These are phyloP conservation scores for Solidago caesia DNA, from an alignment of 129 eudicot genomes.

Conservation along the genomic window DNA sequence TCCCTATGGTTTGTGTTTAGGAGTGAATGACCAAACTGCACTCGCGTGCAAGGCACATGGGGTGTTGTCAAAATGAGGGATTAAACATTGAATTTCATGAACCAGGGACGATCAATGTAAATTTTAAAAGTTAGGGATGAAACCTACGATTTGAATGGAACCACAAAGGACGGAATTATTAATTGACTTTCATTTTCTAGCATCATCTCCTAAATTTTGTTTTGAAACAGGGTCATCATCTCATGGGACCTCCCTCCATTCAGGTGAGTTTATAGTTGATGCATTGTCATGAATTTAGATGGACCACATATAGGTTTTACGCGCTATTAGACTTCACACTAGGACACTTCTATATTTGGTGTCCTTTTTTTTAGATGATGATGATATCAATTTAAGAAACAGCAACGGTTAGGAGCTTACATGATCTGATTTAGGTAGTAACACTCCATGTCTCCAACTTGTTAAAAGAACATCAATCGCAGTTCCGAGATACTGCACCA, in stretches of 20 bases:
- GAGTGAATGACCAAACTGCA: too few species aligned
- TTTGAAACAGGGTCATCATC: background rate
- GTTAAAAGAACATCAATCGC: conserved; percentile 14
- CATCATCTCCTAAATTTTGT: conserved; percentile 5
- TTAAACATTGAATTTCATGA: too few species aligned
- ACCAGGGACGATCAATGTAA: too few species aligned
- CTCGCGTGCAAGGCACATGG: too few species aligned
- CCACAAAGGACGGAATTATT: background rate
- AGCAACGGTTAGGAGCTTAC: conserved; percentile 17
- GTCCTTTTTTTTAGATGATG: background rate
- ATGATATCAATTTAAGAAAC: conserved; percentile 12
- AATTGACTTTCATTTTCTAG: background rate
- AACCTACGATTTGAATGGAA: conserved; percentile 3
- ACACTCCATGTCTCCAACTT: background rate
- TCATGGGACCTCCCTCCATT: conserved; percentile 11
- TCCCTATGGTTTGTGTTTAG: too few species aligned
- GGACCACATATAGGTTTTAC: conserved; percentile 6
- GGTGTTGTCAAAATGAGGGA: too few species aligned
- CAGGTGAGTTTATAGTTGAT: conserved; percentile 19
- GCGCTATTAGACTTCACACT: conserved; percentile 2
- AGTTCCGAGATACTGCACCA: background rate
- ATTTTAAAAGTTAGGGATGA: too few species aligned
- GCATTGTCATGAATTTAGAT: conserved; percentile 15
- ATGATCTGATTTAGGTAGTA: conserved; percentile 21
- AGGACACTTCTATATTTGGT: background rate